Percentiles rank a stretch among this genome's conserved stretches.
These are phyloP conservation scores for Lanzia echinophila DNA, from an alignment of 2,329 filamentous ascomycete species.

Conservation along the genomic window DNA sequence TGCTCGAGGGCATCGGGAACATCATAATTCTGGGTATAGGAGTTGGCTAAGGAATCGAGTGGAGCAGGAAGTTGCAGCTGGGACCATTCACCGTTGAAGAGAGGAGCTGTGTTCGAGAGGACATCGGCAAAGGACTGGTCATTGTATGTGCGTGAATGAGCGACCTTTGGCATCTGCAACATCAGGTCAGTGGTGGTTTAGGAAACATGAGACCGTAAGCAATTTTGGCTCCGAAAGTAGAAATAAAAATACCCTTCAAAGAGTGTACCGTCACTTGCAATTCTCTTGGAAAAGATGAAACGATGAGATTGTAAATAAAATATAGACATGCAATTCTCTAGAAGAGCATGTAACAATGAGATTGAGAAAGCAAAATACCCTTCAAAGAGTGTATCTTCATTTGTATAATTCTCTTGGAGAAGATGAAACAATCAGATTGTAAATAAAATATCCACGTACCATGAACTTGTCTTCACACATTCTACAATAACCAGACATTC, in stretches of 20 bases:
- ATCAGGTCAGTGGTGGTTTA: background rate
- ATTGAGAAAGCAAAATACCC: no score
- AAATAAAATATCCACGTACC: background rate
- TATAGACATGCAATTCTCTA: no score
- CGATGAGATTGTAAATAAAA: no score
- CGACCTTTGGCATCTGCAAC: slow-evolving; percentile 1
- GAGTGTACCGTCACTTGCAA: no score
- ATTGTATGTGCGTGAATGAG: slow-evolving; percentile 4
- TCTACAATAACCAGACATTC: slow-evolving; percentile 8
- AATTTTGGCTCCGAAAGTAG: no score
- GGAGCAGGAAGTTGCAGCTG: background rate
- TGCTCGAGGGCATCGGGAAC: background rate
- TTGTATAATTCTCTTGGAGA: no score
- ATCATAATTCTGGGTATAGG: background rate
- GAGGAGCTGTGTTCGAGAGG: background rate
- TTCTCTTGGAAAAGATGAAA: no score
- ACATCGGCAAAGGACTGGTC: slow-evolving; percentile 1
- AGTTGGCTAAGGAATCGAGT: background rate
- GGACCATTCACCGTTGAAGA: slow-evolving; percentile 1
- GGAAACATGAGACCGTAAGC: no score
- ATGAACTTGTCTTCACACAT: slow-evolving; percentile 5
- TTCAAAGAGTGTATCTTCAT: no score
- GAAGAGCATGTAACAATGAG: no score
- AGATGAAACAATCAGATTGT: no score
- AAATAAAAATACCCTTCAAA: no score